Conservation (phyloP, 306 rosid species). For the Dalbergia cultrata region DNA sequence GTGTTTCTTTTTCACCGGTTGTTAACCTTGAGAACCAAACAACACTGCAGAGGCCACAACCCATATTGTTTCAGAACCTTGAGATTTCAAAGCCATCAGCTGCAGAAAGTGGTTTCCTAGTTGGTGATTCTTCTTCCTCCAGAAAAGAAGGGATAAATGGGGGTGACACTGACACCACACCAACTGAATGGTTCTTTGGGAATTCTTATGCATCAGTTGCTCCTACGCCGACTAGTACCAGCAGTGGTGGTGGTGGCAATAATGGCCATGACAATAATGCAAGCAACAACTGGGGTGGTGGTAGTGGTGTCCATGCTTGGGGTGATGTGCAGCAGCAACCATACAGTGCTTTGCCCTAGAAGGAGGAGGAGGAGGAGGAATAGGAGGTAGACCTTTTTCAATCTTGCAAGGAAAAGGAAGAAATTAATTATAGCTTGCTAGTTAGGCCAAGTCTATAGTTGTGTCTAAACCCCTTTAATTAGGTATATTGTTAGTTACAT, state of each 20-base stretch:
- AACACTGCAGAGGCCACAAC: conserved; percentile 41
- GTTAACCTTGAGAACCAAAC: conserved; percentile 43
- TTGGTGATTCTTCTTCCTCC: neutral
- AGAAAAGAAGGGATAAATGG: conserved; percentile 46
- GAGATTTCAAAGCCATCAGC: conserved; percentile 46
- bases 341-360: conserved; percentile 73
- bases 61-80: conserved; percentile 60
- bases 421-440: neutral
- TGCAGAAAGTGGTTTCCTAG: neutral
- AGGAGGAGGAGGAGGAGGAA: conserved; percentile 8
- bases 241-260: conserved; percentile 37
- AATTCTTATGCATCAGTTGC: conserved; percentile 59
- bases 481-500: conserved; percentile 41
- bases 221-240: conserved; percentile 51
- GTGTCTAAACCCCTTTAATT: conserved; percentile 27
- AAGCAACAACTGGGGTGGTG: conserved; percentile 52
- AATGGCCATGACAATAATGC: conserved; percentile 44
- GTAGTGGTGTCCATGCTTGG: conserved; percentile 66
- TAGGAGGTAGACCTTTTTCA: conserved; percentile 14
- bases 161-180: neutral
- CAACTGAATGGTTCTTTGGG: conserved; percentile 81
- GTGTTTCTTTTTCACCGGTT: conserved; percentile 24
- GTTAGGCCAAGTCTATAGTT: conserved; percentile 25
- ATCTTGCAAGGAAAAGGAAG: neutral
- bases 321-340: conserved; percentile 69